phyloP scores from a whole-genome alignment of 2,329 filamentous ascomycete genomes.

The Clonostachys rosea region DNA sequence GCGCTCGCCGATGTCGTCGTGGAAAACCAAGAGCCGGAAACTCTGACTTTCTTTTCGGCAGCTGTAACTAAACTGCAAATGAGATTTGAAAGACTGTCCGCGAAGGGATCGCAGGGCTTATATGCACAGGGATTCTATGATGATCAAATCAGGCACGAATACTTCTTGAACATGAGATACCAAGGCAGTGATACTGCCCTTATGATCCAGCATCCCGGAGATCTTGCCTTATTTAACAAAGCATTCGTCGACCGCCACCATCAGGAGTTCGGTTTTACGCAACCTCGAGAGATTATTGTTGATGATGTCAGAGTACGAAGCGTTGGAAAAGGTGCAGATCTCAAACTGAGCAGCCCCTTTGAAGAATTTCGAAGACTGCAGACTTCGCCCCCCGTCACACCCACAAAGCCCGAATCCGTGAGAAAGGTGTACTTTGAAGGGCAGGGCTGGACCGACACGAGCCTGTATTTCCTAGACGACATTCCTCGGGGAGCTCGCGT shows the following conservation, averaged over 20 bases:
- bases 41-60: slow-evolving; percentile 9
- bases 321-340: slow-evolving; percentile 43
- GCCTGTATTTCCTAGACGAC: slow-evolving; percentile 12
- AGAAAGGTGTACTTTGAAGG: slow-evolving; percentile 39
- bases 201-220: slow-evolving; percentile 19
- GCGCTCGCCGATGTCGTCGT: slow-evolving; percentile 22
- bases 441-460: slow-evolving; percentile 14
- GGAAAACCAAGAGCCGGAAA: slow-evolving; percentile 20
- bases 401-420: slow-evolving; percentile 53
- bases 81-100: background rate
- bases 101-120: background rate
- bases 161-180: slow-evolving; percentile 36
- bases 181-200: slow-evolving; percentile 33
- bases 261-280: slow-evolving; percentile 33
- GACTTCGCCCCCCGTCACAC: slow-evolving; percentile 61
- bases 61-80: slow-evolving; percentile 1
- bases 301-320: slow-evolving; percentile 36
- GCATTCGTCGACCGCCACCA: slow-evolving; percentile 27
- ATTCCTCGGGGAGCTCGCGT: slow-evolving; percentile 65
- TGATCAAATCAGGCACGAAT: slow-evolving; percentile 31
- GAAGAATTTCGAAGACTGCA: slow-evolving; percentile 50
- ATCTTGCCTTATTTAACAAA: slow-evolving; percentile 16
- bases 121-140: background rate
- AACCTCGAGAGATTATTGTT: slow-evolving; percentile 33
- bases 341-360: slow-evolving; percentile 10